phyloP scores from a whole-genome alignment of 176 grass and related monocot genomes.

The Phoenix dactylifera region DNA sequence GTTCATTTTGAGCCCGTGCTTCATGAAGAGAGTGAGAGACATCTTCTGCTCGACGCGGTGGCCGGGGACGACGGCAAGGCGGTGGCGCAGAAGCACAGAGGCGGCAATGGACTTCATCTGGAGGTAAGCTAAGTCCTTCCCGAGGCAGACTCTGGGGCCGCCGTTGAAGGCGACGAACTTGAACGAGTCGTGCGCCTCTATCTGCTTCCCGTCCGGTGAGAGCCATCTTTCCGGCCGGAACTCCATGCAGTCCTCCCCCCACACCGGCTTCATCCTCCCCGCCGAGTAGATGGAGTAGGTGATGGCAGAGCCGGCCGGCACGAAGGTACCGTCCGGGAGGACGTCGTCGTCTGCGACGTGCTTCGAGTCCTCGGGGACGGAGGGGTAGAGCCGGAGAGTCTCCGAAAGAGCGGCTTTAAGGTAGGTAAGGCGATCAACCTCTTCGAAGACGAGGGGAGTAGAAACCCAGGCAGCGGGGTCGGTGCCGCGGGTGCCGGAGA shows the following conservation, averaged over 20 bases:
- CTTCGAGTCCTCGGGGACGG: background rate
- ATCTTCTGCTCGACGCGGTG: too few species aligned
- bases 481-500: constrained; percentile 46
- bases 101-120: constrained; percentile 5
- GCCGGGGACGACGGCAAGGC: background rate
- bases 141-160: constrained; percentile 2
- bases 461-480: constrained; percentile 43
- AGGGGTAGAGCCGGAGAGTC: background rate
- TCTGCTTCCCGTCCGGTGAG: background rate
- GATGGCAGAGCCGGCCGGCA: background rate
- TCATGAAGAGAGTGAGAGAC: too few species aligned
- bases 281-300: constrained; percentile 5
- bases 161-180: constrained; percentile 7
- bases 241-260: constrained; percentile 5
- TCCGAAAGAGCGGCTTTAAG: constrained; percentile 5
- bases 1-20: too few species aligned
- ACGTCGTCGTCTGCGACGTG: background rate
- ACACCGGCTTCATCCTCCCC: constrained; percentile 4
- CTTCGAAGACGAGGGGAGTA: constrained; percentile 1
- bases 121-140: constrained; percentile 10
- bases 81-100: background rate
- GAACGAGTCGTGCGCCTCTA: background rate
- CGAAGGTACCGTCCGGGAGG: background rate
- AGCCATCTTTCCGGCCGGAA: constrained; percentile 2
- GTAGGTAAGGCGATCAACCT: constrained; percentile 4